phyloP scores from a whole-genome alignment of 169 alveolate species.

The Babesia divergens region DNA sequence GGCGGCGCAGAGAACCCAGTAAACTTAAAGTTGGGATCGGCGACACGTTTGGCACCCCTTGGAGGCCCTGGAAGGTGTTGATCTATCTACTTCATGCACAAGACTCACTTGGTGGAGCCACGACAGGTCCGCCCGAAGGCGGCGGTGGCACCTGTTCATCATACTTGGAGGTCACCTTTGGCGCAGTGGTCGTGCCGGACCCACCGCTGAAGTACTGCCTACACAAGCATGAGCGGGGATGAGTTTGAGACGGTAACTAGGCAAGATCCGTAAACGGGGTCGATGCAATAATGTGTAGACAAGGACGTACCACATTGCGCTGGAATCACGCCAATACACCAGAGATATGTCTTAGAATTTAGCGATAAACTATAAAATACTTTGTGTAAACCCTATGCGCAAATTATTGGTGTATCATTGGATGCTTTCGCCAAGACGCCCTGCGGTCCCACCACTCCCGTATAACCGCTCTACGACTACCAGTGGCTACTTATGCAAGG shows the following conservation, averaged over 20 bases:
- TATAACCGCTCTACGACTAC: neutral
- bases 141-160: constrained; percentile 62
- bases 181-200: constrained; percentile 21
- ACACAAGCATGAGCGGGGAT: neutral
- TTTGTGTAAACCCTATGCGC: too few species aligned
- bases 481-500: too few species aligned
- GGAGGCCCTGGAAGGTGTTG: constrained; percentile 21
- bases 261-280: neutral
- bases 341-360: too few species aligned
- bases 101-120: constrained; percentile 50
- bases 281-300: neutral
- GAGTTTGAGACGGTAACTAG: neutral
- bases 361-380: too few species aligned
- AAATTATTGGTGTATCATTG: too few species aligned
- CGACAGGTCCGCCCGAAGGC: constrained; percentile 53
- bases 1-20: constrained; percentile 66
- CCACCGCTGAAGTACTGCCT: constrained; percentile 43
- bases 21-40: constrained; percentile 14
- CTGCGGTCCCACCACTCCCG: neutral
- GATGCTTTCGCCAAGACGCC: neutral
- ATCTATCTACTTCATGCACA: neutral
- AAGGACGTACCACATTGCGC: constrained; percentile 17
- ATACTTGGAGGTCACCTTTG: constrained; percentile 22
- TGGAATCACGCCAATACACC: too few species aligned
- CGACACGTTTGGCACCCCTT: neutral